These are phyloP conservation scores for Phytophthora boehmeriae DNA, from an alignment of 352 stramenopile genomes.

Conservation along the genomic window DNA sequence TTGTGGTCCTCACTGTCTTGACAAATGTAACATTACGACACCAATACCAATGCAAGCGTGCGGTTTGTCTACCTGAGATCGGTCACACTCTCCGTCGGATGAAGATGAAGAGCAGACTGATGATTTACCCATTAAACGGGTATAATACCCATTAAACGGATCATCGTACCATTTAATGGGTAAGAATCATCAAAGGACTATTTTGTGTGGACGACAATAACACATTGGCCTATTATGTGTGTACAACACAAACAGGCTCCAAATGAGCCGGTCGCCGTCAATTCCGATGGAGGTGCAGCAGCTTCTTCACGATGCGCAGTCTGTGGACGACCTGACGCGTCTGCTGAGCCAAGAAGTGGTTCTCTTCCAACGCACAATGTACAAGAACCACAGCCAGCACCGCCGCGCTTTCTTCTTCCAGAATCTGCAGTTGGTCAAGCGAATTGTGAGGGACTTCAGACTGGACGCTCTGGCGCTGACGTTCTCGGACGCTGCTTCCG, in stretches of 20 bases:
- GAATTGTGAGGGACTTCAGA: slow-evolving; percentile 54
- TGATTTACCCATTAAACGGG: too few species aligned
- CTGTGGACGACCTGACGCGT: slow-evolving; percentile 33
- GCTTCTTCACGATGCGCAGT: slow-evolving; percentile 47
- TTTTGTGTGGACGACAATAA: too few species aligned
- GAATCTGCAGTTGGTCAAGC: slow-evolving; percentile 83
- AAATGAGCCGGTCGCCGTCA: not conserved
- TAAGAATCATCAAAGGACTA: too few species aligned
- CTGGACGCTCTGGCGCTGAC: slow-evolving; percentile 40
- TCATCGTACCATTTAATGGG: too few species aligned
- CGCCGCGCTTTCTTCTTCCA: slow-evolving; percentile 82
- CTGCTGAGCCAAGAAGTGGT: slow-evolving; percentile 61
- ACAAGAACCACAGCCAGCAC: slow-evolving; percentile 91
- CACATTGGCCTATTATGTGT: too few species aligned
- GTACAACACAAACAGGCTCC: too few species aligned
- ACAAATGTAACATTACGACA: too few species aligned
- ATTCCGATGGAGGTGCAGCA: slow-evolving; percentile 22
- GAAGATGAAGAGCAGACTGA: too few species aligned
- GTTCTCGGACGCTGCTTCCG: slow-evolving; percentile 40
- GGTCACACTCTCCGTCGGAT: too few species aligned
- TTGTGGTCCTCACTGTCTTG: too few species aligned
- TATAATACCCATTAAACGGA: too few species aligned
- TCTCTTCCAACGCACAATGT: slow-evolving; percentile 83
- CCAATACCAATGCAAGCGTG: too few species aligned
- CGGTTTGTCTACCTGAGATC: slow-evolving; percentile 1